These are phyloP conservation scores for Blastocystis sp. DNA, from an alignment of 352 stramenopile species.

Conservation along the genomic window DNA sequence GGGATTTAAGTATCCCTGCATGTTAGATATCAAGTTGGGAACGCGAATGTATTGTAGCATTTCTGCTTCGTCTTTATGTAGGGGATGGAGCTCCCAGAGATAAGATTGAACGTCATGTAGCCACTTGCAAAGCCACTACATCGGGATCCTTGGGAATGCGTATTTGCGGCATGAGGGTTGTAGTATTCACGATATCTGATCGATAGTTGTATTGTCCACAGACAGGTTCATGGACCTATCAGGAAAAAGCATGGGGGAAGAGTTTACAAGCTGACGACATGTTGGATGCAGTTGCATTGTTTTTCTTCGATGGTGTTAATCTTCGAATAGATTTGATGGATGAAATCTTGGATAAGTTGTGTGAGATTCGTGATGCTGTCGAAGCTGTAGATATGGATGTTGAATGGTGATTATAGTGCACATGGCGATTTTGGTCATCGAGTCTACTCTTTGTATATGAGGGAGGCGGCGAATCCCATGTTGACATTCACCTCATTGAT, in stretches of 20 bases:
- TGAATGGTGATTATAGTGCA: neutral
- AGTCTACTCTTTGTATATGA: constrained; percentile 8
- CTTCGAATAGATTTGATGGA: neutral
- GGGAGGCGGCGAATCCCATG: neutral
- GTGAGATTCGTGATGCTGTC: neutral
- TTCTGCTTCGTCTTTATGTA: neutral
- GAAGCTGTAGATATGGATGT: no score
- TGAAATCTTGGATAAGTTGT: neutral
- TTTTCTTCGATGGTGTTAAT: neutral
- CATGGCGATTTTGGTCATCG: constrained; percentile 23
- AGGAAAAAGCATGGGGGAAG: constrained; percentile 15
- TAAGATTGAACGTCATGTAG: constrained; percentile 1
- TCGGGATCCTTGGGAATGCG: neutral
- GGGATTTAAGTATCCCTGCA: neutral
- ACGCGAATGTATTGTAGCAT: constrained; percentile 6
- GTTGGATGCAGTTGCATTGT: neutral
- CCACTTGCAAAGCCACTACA: neutral
- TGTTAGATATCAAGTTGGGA: constrained; percentile 12
- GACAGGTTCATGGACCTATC: neutral
- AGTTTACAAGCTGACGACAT: neutral
- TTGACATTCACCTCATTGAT: constrained; percentile 25
- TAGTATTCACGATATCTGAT: neutral
- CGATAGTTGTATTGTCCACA: neutral
- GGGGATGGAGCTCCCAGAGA: neutral
- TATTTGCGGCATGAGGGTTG: neutral